These are phyloP conservation scores for Colletotrichum sp. DNA, from an alignment of 2,329 filamentous ascomycete species.

Conservation along the genomic window DNA sequence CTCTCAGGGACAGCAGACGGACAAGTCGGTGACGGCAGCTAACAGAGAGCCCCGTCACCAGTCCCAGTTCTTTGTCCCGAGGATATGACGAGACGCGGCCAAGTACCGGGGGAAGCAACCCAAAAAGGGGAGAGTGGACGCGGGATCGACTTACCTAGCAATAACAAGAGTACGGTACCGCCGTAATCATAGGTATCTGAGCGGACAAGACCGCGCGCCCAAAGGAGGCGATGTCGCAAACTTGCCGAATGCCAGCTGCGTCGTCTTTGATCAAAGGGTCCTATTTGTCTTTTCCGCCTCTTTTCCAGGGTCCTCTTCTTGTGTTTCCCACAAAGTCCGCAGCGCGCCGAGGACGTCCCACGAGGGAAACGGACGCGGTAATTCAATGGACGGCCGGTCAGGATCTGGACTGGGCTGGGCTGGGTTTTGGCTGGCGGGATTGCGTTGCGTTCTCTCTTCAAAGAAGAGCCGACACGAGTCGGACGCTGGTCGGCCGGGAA, in stretches of 20 bases:
- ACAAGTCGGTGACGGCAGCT: not conserved
- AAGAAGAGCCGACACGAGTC: not conserved
- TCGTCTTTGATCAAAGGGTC: not conserved
- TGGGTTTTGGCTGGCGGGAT: not conserved
- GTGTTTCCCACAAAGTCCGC: not conserved
- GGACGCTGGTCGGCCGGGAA: not conserved
- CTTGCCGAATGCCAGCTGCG: not conserved
- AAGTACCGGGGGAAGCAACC: slow-evolving; percentile 3
- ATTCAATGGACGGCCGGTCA: not conserved
- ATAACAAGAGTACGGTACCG: not conserved
- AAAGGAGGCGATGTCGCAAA: not conserved
- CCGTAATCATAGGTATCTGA: not conserved
- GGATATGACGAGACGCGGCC: slow-evolving; percentile 14
- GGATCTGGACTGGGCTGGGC: not conserved
- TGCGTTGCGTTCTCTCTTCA: not conserved
- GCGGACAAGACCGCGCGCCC: not conserved
- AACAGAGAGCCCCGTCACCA: not conserved
- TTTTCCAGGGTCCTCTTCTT: not conserved
- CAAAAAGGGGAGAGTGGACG: not conserved
- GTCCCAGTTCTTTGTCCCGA: slow-evolving; percentile 12
- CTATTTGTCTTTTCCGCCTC: not conserved
- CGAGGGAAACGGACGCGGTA: not conserved
- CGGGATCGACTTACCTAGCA: not conserved
- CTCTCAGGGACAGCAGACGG: not conserved
- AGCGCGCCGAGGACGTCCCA: not conserved